Percentiles rank a stretch among this genome's conserved stretches.
These are phyloP conservation scores for Trichomonas tenax DNA, from an alignment of 208 protist genomes.

Conservation along the genomic window DNA sequence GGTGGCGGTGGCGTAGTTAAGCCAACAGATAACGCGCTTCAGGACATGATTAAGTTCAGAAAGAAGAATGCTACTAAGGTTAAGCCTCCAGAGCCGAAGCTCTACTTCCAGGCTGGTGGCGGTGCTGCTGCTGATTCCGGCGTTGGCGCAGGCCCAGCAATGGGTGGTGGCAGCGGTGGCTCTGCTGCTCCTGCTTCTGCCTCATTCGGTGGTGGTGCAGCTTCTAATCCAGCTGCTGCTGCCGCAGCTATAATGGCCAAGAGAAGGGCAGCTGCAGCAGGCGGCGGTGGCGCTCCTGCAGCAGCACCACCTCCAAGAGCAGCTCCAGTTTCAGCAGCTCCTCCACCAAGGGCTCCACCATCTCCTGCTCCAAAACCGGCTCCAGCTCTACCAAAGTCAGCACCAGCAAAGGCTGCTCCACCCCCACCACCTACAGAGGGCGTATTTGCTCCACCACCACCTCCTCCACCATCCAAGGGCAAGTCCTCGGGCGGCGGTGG, in stretches of 20 bases:
- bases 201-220: neutral
- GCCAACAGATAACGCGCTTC: neutral
- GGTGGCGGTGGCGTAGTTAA: neutral
- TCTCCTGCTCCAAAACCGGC: neutral
- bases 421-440: neutral
- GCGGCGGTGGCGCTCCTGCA: neutral
- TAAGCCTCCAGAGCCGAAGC: neutral
- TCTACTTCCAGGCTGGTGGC: neutral
- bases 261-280: neutral
- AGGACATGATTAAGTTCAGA: neutral
- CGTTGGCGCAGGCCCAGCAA: neutral
- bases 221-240: neutral
- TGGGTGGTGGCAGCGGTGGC: neutral
- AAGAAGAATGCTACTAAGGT: neutral
- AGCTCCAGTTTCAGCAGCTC: neutral
- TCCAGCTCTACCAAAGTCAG: neutral
- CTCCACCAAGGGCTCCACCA: neutral
- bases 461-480: neutral
- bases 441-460: neutral
- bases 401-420: neutral
- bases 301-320: neutral
- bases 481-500: neutral
- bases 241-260: neutral
- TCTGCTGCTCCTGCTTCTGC: no score
- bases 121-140: neutral